Evolutionary conservation across 352 stramenopile species (phyloP), one percentile per base, ranked within the genome.

Genomic region (Phytophthora parvispora): DNA sequence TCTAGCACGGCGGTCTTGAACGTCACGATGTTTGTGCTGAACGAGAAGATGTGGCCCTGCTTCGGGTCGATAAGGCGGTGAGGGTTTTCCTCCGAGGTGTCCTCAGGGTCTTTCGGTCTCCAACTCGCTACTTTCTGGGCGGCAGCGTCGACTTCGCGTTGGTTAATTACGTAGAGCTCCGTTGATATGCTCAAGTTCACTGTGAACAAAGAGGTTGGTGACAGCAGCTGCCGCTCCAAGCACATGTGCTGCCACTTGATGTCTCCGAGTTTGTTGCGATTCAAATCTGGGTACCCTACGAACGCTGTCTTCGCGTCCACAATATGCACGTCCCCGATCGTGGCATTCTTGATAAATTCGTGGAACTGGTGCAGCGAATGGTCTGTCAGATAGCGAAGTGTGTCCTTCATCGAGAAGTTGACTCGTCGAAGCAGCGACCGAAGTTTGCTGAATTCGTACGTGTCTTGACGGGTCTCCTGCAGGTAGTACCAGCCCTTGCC

Each of bases 391-490:
- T 74, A 92, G 4, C 88, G 84, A 13, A 96, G 72, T 3, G 87
- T 93, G 61, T 95, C 86, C 34, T 94, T 93, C 89, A 96, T 96
- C 0, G 75, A 80, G 12, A 94, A 91, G 52, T 95, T 95, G 52
- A 96, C 74, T 18, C 89, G 80, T 1, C 84, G 80, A 2, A 96
- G 67, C 3, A 96, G 64, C 6, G 86, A 91, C 1, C 88, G 80
- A 2, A 96, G 70, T 47, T 96, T 96, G 57, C 87, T 95, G 71
- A 95, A 95, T 62, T 96, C 88, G 72, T 96, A 96, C 34, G 88
- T 95, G 62, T 96, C 89, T 69, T 94, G 87, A 1, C 83, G 80
- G 0, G 83, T 93, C 40, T 96, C 89, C 29, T 96, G 88, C 6
- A 96, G 56, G 42, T 93, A 93, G 54, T 95, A 96, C 86, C 88